Evolutionary conservation across 345 rosid genomes (phyloP), one percentile per base, ranked within the genome.

Genomic region (Camelina sativa): DNA sequence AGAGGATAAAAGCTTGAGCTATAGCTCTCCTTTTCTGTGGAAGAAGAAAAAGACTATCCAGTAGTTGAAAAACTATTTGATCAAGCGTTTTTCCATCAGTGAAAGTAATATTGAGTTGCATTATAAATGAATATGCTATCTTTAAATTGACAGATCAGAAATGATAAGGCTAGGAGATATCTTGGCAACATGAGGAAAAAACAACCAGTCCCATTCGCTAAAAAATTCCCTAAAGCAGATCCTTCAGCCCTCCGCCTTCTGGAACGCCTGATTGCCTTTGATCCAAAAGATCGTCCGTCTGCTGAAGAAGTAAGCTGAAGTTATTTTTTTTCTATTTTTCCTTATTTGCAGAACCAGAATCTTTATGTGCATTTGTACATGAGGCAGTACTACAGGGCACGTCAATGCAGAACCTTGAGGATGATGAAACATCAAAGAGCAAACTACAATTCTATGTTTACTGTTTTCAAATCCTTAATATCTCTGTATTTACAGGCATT

Each of bases 91-190:
- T 66, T 35, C 22, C 52, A 47, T 63, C 22, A 1, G 50, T 16
- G 20, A 35, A 22, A 68, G 4, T n/a, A 40, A 56, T 20, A 65
- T 65, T 55, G 1, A 63, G n/a, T 38, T 67, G 3, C 22, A 13
- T 74, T 30, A 4, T 51, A 67, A 1, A 6, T 54, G 48, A 54
- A 34, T 64, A 43, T 65, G 72, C 55, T 69, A 64, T 47, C 51
- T 23, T 83, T 58, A 54, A 35, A 57, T 64, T 62, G 67, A 48
- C 86, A 91, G 98, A 94, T 94, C 78, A 86, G 97, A 11, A 91
- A 94, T 84, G 98, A 94, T 72, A 94, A 94, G 80, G 97, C 97
- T 34, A 90, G 97, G 80, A 91, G 97, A 84, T 94, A 94, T 61
- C 95, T 94, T 80, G 77, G 84, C 51, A 88, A 83, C 90, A 91